phyloP scores from a whole-genome alignment of 1,284 basidiomycete genomes.

The Malassezia yamatoensis region DNA sequence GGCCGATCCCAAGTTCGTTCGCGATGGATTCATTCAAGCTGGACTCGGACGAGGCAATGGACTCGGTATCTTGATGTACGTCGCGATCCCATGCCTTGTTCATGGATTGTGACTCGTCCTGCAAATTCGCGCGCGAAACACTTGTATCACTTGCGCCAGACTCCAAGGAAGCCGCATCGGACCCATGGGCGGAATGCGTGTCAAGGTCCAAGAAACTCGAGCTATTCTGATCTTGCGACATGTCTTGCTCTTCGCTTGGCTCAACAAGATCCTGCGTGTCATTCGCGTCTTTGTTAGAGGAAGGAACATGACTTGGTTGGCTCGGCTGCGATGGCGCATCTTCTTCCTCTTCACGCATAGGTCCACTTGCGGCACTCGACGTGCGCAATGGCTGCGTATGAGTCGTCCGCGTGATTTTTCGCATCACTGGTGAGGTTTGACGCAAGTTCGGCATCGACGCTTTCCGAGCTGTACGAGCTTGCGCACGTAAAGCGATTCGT shows the following conservation, averaged over 20 bases:
- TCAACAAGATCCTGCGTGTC: background rate
- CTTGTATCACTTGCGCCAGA: background rate
- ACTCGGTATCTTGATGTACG: background rate
- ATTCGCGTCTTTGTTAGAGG: too few relatives aligned
- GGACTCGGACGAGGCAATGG: background rate
- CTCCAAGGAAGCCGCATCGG: background rate
- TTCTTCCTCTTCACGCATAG: background rate
- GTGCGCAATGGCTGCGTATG: background rate
- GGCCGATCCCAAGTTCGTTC: constrained; percentile 32
- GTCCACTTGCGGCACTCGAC: background rate
- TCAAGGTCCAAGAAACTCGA: constrained; percentile 9
- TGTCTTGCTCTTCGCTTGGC: background rate
- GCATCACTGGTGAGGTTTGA: background rate
- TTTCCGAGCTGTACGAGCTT: constrained; percentile 13
- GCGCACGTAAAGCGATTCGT: constrained; percentile 20
- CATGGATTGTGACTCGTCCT: background rate
- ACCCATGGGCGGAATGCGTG: background rate
- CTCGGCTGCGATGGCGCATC: background rate
- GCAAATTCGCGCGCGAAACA: background rate
- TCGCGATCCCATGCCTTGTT: background rate
- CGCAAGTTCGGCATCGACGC: constrained; percentile 18
- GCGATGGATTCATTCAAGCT: constrained; percentile 19
- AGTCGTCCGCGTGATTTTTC: background rate
- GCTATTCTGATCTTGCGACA: background rate
- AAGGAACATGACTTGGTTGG: too few relatives aligned